These are phyloP conservation scores for Picea abies DNA, from an alignment of 83 land plant genomes.

Conservation along the genomic window DNA sequence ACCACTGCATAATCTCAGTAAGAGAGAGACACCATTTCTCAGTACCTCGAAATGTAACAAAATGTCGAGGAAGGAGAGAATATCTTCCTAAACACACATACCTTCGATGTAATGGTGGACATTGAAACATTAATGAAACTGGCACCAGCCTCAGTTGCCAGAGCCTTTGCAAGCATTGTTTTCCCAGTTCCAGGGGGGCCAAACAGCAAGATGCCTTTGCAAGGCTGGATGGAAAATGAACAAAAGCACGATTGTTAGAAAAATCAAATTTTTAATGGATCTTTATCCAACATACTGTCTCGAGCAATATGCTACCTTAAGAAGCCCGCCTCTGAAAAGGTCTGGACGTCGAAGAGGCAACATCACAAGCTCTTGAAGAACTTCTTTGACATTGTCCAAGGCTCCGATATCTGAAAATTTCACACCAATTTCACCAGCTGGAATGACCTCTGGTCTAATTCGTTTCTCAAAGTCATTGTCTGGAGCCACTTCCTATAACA, in stretches of 20 bases:
- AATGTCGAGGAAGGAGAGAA: background rate
- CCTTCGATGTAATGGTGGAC: slow-evolving; percentile 86
- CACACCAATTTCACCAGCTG: slow-evolving; percentile 76
- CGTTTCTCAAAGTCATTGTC: slow-evolving; percentile 97
- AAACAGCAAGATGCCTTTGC: slow-evolving; percentile 83
- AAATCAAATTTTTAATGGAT: background rate
- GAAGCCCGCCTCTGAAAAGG: slow-evolving; percentile 77
- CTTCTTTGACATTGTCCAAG: slow-evolving; percentile 75
- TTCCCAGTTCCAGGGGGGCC: slow-evolving; percentile 96
- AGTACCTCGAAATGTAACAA: too few relatives aligned
- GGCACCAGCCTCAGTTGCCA: slow-evolving; percentile 92
- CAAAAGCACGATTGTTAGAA: background rate
- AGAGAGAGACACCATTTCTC: too few relatives aligned
- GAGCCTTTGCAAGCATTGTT: slow-evolving; percentile 93
- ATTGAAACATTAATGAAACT: slow-evolving; percentile 94
- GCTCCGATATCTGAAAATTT: slow-evolving; percentile 85
- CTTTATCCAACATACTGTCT: background rate
- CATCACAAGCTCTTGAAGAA: slow-evolving; percentile 89
- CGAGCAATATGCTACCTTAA: slow-evolving; percentile 10
- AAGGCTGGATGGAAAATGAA: slow-evolving; percentile 48
- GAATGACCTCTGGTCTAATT: slow-evolving; percentile 93
- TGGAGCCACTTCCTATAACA: slow-evolving; percentile 51
- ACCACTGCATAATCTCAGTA: slow-evolving; percentile 33
- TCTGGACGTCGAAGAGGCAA: slow-evolving; percentile 88
- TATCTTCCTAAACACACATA: background rate